Evolutionary conservation across 2,329 filamentous ascomycete species (phyloP).

Genomic region (Ascochyta rabiei): DNA sequence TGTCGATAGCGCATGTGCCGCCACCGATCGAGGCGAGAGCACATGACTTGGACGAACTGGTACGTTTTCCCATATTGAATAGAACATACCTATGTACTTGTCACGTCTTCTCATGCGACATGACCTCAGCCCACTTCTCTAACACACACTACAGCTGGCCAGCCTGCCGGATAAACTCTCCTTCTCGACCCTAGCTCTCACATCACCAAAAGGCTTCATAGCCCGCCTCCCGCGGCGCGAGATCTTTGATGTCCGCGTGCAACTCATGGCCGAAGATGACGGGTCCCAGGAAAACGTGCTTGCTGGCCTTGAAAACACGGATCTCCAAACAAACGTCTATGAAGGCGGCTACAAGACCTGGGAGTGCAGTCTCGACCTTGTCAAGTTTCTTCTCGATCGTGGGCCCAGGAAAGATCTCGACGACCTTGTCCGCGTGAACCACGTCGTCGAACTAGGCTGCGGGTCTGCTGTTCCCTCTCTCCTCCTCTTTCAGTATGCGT

Average conservation of each 20-base stretch:
- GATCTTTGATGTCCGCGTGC: constrained; percentile 80
- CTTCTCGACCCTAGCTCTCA: constrained; percentile 67
- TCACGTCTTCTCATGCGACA: neutral
- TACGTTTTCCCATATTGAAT: constrained; percentile 38
- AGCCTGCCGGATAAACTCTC: constrained; percentile 75
- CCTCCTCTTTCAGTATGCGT: constrained; percentile 69
- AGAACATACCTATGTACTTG: neutral
- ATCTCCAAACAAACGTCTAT: constrained; percentile 82
- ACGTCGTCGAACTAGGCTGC: constrained; percentile 71
- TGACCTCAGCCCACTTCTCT: neutral
- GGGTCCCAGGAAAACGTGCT: constrained; percentile 36
- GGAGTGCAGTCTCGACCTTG: constrained; percentile 83
- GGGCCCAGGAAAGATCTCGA: constrained; percentile 57
- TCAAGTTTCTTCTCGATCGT: constrained; percentile 64
- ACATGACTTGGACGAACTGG: constrained; percentile 56
- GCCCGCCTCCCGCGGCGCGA: constrained; percentile 72
- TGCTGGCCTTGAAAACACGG: constrained; percentile 59
- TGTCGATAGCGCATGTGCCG: constrained; percentile 20
- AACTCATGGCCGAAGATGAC: constrained; percentile 75
- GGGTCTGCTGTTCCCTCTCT: constrained; percentile 77
- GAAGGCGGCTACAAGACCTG: constrained; percentile 90
- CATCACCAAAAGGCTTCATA: constrained; percentile 62
- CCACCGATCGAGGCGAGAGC: constrained; percentile 46
- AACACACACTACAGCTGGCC: constrained; percentile 51
- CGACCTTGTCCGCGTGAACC: constrained; percentile 55